Conservation (phyloP, 2,329 filamentous ascomycete genomes). For the Aspergillus sp. region DNA sequence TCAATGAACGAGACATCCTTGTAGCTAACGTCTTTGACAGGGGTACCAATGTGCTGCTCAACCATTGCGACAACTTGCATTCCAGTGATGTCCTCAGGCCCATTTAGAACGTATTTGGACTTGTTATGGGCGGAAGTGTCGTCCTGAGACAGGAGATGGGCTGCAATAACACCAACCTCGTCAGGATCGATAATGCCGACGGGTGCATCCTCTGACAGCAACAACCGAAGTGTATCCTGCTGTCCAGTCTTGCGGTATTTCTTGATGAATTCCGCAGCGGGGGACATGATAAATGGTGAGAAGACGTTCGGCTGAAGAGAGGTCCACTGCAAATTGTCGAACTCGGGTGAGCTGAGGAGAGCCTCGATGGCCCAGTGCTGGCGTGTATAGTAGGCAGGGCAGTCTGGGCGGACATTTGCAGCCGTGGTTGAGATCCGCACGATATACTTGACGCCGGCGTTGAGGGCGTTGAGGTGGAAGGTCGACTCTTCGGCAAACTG, state of each 20-base stretch:
- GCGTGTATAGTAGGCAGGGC: constrained; percentile 31
- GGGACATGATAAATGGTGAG: constrained; percentile 12
- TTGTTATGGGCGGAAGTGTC: constrained; percentile 25
- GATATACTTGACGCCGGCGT: constrained; percentile 37
- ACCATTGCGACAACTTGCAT: constrained; percentile 28
- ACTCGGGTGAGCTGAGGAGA: constrained; percentile 32
- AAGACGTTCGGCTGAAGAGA: constrained; percentile 38
- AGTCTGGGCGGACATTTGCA: constrained; percentile 32
- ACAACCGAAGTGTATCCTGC: constrained; percentile 22
- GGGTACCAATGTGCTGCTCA: constrained; percentile 27
- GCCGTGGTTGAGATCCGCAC: constrained; percentile 40
- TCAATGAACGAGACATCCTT: constrained; percentile 29
- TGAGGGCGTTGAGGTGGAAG: constrained; percentile 30
- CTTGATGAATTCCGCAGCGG: constrained; percentile 27
- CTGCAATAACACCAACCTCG: constrained; percentile 34
- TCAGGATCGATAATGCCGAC: constrained; percentile 26
- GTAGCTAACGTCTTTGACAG: constrained; percentile 24
- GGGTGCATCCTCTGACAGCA: constrained; percentile 23
- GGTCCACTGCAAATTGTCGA: constrained; percentile 32
- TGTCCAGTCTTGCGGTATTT: constrained; percentile 29
- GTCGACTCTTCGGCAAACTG: constrained; percentile 39
- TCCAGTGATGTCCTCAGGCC: constrained; percentile 37
- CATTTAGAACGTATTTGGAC: constrained; percentile 36
- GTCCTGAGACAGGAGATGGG: constrained; percentile 27
- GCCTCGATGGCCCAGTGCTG: constrained; percentile 40